These are phyloP conservation scores for Hondaea fermentalgiana DNA, from an alignment of 108 stramenopile genomes.

Conservation along the genomic window DNA sequence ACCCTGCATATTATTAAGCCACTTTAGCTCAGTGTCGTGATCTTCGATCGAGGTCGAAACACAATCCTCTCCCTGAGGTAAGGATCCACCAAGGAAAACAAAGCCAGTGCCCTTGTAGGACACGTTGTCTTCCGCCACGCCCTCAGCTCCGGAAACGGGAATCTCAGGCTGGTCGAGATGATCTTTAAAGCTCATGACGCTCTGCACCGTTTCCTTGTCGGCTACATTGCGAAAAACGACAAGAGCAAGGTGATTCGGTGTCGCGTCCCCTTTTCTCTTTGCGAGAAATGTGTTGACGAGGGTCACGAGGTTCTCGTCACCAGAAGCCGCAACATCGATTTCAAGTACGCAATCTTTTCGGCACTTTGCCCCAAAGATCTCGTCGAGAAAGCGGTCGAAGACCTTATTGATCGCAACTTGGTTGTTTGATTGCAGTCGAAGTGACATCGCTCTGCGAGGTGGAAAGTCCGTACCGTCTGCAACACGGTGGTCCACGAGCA, in stretches of 20 bases:
- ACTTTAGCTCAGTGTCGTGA: neutral
- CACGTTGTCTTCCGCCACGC: neutral
- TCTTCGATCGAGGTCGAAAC: neutral
- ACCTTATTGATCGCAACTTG: neutral
- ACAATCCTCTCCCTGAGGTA: neutral
- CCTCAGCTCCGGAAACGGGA: neutral
- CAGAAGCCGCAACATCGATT: neutral
- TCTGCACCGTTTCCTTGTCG: neutral
- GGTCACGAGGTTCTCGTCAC: neutral
- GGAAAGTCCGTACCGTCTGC: neutral
- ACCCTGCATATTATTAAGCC: neutral
- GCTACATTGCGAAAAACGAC: neutral
- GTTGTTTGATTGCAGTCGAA: neutral
- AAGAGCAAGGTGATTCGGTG: neutral
- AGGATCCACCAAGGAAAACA: neutral
- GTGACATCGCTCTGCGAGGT: neutral
- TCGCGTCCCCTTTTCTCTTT: neutral
- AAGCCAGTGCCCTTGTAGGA: neutral
- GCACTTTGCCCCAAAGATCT: neutral
- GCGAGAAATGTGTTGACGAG: neutral
- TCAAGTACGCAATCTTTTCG: neutral
- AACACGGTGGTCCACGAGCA: neutral
- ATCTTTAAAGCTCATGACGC: neutral
- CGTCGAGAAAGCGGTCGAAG: neutral
- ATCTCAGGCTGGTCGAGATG: neutral